Evolutionary conservation across 148 eudicot species (phyloP), one percentile per base, ranked within the genome.

Genomic region (Cornus controversa): DNA sequence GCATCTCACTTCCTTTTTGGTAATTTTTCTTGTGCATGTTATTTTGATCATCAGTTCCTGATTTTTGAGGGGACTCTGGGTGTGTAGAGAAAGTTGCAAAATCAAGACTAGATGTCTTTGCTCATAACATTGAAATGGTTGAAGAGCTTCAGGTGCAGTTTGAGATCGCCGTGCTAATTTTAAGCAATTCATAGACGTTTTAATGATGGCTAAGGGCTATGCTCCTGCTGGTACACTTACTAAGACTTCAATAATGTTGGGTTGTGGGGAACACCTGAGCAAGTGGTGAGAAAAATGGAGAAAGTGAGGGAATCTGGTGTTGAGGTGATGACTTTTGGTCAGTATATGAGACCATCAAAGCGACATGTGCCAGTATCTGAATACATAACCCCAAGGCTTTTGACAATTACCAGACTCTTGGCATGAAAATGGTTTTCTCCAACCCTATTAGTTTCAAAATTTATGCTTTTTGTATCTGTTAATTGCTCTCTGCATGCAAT

Each of bases 231-330:
- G 97, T 58, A 95, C 98, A 69, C 86, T 95, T 78, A 95, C 98
- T 13, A 95, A 95, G 82, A 95, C 98, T 69, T 95, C 98, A 42
- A 66, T 95, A 72, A 95, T 95, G 97, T 78, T 95, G 84, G 98
- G 98, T 11, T 95, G 97, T 77, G 98, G 98, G 25, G 97, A 95
- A 95, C 97, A 70, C 98, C 98, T 24, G 94, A 94, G 26, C 96
- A 92, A 89, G 94, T 94, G 60, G 87, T 92, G 81, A 87, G 90
- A 71, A 94, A 94, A 16, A 94, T 94, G 98, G 97, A 92, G 84
- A 94, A 94, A 75, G 98, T 94, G 84, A 92, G 96, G 83, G 97
- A 89, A 76, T 94, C 98, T 71, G 98, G 98, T 85, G 96, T 95
- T 73, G 98, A 95, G 84, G 98, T 95, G 62, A 94, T 94, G 91